phyloP scores from a whole-genome alignment of 2,329 filamentous ascomycete species.

The Saccharata proteae region DNA sequence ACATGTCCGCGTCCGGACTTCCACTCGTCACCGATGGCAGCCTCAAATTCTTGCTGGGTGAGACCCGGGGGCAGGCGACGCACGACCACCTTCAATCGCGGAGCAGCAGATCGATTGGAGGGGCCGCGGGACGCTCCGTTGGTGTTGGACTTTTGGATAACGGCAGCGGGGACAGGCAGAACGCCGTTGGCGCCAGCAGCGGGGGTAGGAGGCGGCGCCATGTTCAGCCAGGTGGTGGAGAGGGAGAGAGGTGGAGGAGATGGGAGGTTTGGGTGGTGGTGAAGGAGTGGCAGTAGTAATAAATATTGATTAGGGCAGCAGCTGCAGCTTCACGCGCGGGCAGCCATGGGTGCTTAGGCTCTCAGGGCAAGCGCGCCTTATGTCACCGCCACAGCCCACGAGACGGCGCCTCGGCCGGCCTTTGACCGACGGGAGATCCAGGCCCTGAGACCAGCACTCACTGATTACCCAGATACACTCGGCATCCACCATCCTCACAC shows the following conservation, averaged over 20 bases:
- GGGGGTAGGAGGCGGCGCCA: conserved; percentile 8
- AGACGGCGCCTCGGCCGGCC: too few species aligned
- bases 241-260: conserved; percentile 1
- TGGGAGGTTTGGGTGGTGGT: neutral
- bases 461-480: too few species aligned
- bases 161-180: conserved; percentile 19
- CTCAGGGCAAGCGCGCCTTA: too few species aligned
- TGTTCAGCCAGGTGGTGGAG: conserved; percentile 4
- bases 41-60: conserved; percentile 64
- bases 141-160: conserved; percentile 24
- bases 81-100: conserved; percentile 72
- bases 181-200: conserved; percentile 24
- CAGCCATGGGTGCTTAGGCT: too few species aligned
- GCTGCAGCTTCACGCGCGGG: too few species aligned
- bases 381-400: too few species aligned
- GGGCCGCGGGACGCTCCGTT: conserved; percentile 16
- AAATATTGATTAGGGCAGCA: too few species aligned
- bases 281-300: conserved; percentile 1
- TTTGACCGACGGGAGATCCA: too few species aligned
- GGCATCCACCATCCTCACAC: too few species aligned
- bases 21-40: conserved; percentile 68
- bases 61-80: conserved; percentile 77
- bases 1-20: conserved; percentile 66
- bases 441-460: too few species aligned
- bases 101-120: conserved; percentile 35